Evolutionary conservation across 345 rosid species (phyloP).

Genomic region (rapeseed (Brassica napus)): DNA sequence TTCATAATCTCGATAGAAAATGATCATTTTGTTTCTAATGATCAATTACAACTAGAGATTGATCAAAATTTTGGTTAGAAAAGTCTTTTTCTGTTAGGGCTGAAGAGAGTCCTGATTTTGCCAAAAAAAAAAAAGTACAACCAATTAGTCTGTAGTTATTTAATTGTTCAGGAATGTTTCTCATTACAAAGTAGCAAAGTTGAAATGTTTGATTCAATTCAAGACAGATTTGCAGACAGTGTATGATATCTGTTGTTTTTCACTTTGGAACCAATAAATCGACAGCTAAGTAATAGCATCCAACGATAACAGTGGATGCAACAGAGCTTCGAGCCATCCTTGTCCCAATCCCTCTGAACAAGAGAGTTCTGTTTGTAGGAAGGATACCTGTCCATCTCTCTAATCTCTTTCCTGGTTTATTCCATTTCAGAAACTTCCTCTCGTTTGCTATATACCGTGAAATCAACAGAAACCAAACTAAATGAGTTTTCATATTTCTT

Average conservation of each 20-base stretch:
- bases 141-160: neutral
- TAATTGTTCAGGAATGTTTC: neutral
- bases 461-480: neutral
- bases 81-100: neutral
- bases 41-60: neutral
- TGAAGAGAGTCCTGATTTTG: neutral
- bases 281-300: slow-evolving; percentile 63
- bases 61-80: neutral
- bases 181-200: neutral
- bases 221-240: neutral
- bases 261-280: slow-evolving; percentile 45
- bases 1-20: neutral
- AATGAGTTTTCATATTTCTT: neutral
- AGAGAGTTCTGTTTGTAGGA: slow-evolving; percentile 72
- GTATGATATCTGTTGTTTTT: neutral
- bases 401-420: slow-evolving; percentile 71
- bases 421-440: slow-evolving; percentile 76
- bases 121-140: neutral
- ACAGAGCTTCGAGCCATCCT: slow-evolving; percentile 75
- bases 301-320: slow-evolving; percentile 64
- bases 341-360: slow-evolving; percentile 65
- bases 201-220: neutral
- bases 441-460: slow-evolving; percentile 67
- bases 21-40: neutral
- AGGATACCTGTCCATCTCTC: slow-evolving; percentile 89